Evolutionary conservation across 179 eudicot species (phyloP).

Genomic region (Beta lomatogona): DNA sequence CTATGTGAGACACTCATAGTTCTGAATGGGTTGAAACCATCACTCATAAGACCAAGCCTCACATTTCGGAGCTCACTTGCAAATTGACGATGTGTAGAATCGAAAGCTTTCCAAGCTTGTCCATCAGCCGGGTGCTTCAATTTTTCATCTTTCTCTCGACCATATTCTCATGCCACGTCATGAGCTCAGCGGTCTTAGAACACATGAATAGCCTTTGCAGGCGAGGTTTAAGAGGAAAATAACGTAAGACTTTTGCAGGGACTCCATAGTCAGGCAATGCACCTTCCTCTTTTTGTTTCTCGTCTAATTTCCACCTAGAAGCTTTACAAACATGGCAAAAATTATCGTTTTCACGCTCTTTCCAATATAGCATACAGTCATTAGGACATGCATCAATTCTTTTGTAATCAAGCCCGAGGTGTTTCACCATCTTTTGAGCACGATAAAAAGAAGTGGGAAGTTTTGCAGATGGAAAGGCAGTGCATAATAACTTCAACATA

Average conservation of each 20-base stretch:
- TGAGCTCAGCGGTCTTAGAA: neutral
- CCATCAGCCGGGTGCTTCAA: constrained; percentile 13
- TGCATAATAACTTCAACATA: neutral
- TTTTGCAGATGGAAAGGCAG: neutral
- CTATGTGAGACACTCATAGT: neutral
- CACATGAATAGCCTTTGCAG: constrained; percentile 11
- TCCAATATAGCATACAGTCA: constrained; percentile 9
- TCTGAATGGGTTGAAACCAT: constrained; percentile 27
- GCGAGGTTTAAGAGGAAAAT: constrained; percentile 3
- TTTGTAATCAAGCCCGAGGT: neutral
- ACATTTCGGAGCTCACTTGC: constrained; percentile 22
- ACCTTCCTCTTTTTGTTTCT: constrained; percentile 2
- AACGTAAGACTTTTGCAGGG: constrained; percentile 1
- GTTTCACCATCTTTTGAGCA: neutral
- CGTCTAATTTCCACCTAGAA: constrained; percentile 4
- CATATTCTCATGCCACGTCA: constrained; percentile 14
- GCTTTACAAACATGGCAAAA: neutral
- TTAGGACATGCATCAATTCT: constrained; percentile 11
- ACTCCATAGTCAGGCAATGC: neutral
- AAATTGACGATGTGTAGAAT: constrained; percentile 14
- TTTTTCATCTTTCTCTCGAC: neutral
- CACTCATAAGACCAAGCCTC: constrained; percentile 15
- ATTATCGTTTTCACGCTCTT: constrained; percentile 1
- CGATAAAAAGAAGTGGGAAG: neutral
- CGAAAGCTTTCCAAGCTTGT: constrained; percentile 20